Base-by-base conservation (phyloP, 2,329 filamentous ascomycete genomes). In the Colletotrichum limetticola region DNA sequence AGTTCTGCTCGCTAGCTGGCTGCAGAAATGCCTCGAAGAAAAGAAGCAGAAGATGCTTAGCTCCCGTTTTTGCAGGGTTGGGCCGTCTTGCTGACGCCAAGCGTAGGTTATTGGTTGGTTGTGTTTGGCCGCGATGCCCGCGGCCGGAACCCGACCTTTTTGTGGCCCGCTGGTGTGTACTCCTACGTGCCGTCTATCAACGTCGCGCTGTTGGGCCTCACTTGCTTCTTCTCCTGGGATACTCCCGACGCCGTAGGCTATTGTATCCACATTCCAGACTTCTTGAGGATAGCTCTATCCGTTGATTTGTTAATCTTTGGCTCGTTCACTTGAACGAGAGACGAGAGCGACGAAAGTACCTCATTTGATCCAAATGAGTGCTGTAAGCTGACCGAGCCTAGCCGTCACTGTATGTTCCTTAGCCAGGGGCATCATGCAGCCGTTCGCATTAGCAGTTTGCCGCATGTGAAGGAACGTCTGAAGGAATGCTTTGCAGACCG, bases 71-170 rank as follows among this genome's bases (percentile, higher is more conserved):
- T 52, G 68, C 63, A 62, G 57, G 63, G 56, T 71, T 61, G 68
- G 64, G 68, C 63, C 68, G 68, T 46, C 56, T 71, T 68, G 64
- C 63, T 71, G 64, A 71, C 63, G 68, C 46, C 68, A 26, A 57
- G 68, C 4, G 19, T 7, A 28, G 2, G 5, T 64, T 28, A 62
- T 71, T 71, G 68, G 68, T 57, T 61, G 32, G 46, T 37, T 37
- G 56, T n/a, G 53, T 42, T 32, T 37, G 63, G 63, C 49, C 26
- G 66, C 32, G 62, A 52, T 49, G 24, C 24, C 30, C 22, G 30
- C 42, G 37, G 19, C 55, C 55, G 62, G 35, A 28, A 22, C 26
- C 32, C 26, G 64, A 49, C 42, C 42, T 8, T 42, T 49, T n/a
- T 5, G 42, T 49, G 42, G 42, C 42, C 37, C 30, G 59, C 59